Evolutionary conservation across 345 rosid species (phyloP), one percentile per base, ranked within the genome.

Genomic region (Rhizophora apiculata): DNA sequence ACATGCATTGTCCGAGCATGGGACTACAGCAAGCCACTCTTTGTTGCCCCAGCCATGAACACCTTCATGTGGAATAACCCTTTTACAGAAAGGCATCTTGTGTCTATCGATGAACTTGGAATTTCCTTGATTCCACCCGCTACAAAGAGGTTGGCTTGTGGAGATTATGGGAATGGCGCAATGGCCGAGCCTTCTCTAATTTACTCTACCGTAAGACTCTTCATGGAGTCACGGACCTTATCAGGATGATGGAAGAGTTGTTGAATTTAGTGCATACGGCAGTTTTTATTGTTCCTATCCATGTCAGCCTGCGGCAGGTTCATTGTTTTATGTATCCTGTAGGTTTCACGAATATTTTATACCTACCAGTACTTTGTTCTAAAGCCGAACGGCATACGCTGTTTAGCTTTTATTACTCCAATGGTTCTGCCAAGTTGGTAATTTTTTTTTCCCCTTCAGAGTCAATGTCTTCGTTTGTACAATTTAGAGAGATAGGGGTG

Each of bases 1-100:
- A 95, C 97, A 27, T 91, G 98, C 67, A 74, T 95, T 10, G 86
- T 92, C 16, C 88, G 96, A 75, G 97, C 98, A 46, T 95, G 98
- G 98, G 99, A 92, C 78, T 88, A 92, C 75, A 78, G 68, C 81
- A 92, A 90, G 73, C 92, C 96, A 21, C 48, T 92, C 3, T 92
- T 92, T 62, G 86, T 95, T 21, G 97, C 99, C 2, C 98, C 97
- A 0, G 86, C 97, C 0, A 95, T 92, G 98, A 90, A 92, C 77
- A 90, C 91, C 52, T 84, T 92, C 75, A 92, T 88, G 93, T 95
- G 99, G 97, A 92, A 68, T 59, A 95, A 90, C 74, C 95, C 98
- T 74, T 92, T 95, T 76, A 95, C 99, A 0, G 98, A 95, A 71
- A 71, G 88, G 18, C 99, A 95, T 84, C 86, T 92, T 6, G 80